Percentiles rank a stretch among this genome's conserved stretches.
These are phyloP conservation scores for Citrullus amarus DNA, from an alignment of 306 rosid genomes.

Conservation along the genomic window DNA sequence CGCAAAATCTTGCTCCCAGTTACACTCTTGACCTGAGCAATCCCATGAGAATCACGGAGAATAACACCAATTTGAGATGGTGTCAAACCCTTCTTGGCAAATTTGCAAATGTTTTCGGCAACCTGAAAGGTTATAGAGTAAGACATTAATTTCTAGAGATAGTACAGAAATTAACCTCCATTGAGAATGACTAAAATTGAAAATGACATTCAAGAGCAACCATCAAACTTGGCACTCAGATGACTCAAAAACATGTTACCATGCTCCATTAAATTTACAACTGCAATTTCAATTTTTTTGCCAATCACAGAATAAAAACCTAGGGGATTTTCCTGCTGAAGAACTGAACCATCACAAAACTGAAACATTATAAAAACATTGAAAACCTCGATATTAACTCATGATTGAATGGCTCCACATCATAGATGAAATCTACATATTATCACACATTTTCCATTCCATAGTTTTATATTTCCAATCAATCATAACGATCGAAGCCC, in stretches of 20 bases:
- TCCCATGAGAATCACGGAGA: conserved; percentile 76
- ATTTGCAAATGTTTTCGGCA: conserved; percentile 73
- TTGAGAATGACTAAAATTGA: not conserved
- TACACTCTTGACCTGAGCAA: conserved; percentile 65
- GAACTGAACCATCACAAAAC: not conserved
- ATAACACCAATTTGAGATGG: conserved; percentile 96
- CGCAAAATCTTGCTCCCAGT: conserved; percentile 73
- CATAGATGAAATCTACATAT: not conserved
- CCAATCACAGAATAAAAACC: not conserved
- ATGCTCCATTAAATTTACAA: not conserved
- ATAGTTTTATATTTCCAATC: not conserved
- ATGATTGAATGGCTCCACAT: no score
- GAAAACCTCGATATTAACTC: not conserved
- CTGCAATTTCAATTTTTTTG: not conserved
- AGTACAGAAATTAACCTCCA: not conserved
- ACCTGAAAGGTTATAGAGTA: conserved; percentile 23
- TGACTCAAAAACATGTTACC: not conserved
- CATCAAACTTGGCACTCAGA: not conserved
- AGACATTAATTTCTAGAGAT: not conserved
- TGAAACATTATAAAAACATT: not conserved
- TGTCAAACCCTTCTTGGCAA: conserved; percentile 81
- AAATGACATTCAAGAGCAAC: not conserved
- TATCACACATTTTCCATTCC: not conserved
- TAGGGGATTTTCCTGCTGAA: not conserved
- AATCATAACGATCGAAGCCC: not conserved